Evolutionary conservation across 208 protist species (phyloP), one percentile per base, ranked within the genome.

Genomic region (Kentomonas sorsogonicus): DNA sequence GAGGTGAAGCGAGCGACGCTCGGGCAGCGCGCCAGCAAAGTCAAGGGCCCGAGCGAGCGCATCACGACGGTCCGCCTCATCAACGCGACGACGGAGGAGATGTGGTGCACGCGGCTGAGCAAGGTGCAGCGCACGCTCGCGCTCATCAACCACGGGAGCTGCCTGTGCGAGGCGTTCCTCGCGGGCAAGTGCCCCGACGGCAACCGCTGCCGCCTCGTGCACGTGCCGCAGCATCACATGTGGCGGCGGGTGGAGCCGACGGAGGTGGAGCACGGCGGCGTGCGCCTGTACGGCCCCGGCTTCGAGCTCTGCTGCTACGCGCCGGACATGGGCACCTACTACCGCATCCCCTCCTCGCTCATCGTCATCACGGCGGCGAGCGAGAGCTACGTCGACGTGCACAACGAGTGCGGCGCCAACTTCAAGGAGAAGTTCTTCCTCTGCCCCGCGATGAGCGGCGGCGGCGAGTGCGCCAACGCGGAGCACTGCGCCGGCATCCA

Each of bases 401-500:
- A 79, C 66, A 91, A 91, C 66, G 77, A 83, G 50, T 71, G 84
- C 63, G 84, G 84, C 36, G 72, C 79, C 58, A 88, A 88, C 63
- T 91, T 87, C 61, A 85, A 86, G 62, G 74, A 77, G 33, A 85
- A 88, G 60, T 87, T 73, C 64, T 63, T 60, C n/a, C 65, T 91
- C 16, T 91, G 83, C 66, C 55, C 60, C 16, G 38, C 38, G 1
- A 69, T 88, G 63, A 52, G 60, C 33, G 53, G 44, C 5, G 58
- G 54, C 36, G 72, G 78, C 30, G 44, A 31, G 29, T 91, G 84
- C 56, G 55, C 68, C 29, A 48, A 69, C 30, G 83, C 80, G 41
- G 46, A 52, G 13, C 23, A 62, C 0, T 91, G 84, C 63, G 65
- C 72, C 16, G 63, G 81, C 47, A 76, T 91, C 31, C 84, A 91